Base-by-base conservation (phyloP, 1,284 basidiomycete species). In the Lentinula novae-zelandiae region DNA sequence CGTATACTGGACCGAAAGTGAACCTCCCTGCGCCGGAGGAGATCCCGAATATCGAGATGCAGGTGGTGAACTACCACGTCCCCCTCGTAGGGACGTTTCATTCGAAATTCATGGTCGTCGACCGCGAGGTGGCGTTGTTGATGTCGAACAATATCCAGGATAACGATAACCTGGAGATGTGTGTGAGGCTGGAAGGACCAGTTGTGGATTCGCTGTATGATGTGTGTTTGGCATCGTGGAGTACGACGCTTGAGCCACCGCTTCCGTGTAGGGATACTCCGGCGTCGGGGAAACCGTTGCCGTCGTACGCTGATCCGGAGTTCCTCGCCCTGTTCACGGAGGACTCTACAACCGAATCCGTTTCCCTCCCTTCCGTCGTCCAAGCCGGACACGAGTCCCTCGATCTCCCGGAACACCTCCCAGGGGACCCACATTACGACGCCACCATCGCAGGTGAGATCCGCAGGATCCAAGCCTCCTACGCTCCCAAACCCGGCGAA, bases 101-200 rank as follows among this genome's bases (percentile, higher is more conserved):
- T 67, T 84, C 86, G 50, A 92, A 93, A 70, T 90, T 89, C 64
- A 77, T 91, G 69, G 77, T 92, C 58, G 84, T 92, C 8, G 90
- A 93, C 68, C 80, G 90, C 15, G 86, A 83, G 65, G 78, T 91
- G 34, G 90, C 86, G 0, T 74, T 91, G 60, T 74, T 93, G 65
- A 89, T 89, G 72, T 84, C 82, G 60, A 90, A 90, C 73, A 92
- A 92, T 64, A 89, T 92, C 57, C 90, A 90, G 71, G 83, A 89
- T 67, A 80, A 84, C 22, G 82, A 83, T 7, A 87, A 88, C 67
- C 70, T 88, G 63, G 85, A 89, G 71, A 84, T 89, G 82, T 88
- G 84, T 80, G 71, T 78, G 5, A 84, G 86, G 66, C 73, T 86
- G 42, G 88, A 90, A 68, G 87, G 87, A 1, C 84, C 85, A 6